Percentiles rank a stretch among this genome's conserved stretches.
Conservation (phyloP, 108 stramenopile genomes). For the Nitzschia palea region DNA sequence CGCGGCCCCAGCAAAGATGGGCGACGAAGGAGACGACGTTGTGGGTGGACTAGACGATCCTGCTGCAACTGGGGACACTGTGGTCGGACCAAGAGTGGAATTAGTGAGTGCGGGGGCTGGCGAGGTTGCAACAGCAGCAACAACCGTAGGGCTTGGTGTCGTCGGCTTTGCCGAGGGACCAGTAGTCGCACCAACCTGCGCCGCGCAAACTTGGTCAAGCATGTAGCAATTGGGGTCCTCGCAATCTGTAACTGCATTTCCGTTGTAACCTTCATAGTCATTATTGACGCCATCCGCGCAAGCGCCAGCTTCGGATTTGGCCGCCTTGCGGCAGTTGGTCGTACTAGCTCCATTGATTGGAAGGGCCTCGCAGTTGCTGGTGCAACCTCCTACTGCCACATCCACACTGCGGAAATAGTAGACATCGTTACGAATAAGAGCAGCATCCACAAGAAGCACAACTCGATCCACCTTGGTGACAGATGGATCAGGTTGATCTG, state of each 20-base stretch:
- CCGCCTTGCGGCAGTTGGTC: background rate
- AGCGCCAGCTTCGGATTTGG: conserved; percentile 12
- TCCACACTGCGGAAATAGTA: conserved; percentile 11
- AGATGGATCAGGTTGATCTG: conserved; percentile 6
- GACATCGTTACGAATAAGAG: background rate
- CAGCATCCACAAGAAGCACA: background rate
- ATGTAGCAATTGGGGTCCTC: conserved; percentile 6
- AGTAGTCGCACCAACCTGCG: too few relatives aligned
- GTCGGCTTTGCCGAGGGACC: too few relatives aligned
- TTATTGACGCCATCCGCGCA: conserved; percentile 21
- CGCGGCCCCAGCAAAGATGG: background rate
- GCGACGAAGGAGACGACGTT: too few relatives aligned
- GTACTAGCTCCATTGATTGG: background rate
- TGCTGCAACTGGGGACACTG: too few relatives aligned
- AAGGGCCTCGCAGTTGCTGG: conserved; percentile 7
- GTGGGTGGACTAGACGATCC: too few relatives aligned
- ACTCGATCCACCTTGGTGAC: background rate
- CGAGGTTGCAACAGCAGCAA: too few relatives aligned
- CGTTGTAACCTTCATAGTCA: conserved; percentile 10
- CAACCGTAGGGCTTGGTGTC: too few relatives aligned
- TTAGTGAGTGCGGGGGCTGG: too few relatives aligned
- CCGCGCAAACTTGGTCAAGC: conserved; percentile 7
- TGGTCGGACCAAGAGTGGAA: too few relatives aligned
- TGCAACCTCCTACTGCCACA: conserved; percentile 2
- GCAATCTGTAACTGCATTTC: conserved; percentile 8